Conservation (phyloP, 2,329 filamentous ascomycete species). For the Fusarium newnesense region DNA sequence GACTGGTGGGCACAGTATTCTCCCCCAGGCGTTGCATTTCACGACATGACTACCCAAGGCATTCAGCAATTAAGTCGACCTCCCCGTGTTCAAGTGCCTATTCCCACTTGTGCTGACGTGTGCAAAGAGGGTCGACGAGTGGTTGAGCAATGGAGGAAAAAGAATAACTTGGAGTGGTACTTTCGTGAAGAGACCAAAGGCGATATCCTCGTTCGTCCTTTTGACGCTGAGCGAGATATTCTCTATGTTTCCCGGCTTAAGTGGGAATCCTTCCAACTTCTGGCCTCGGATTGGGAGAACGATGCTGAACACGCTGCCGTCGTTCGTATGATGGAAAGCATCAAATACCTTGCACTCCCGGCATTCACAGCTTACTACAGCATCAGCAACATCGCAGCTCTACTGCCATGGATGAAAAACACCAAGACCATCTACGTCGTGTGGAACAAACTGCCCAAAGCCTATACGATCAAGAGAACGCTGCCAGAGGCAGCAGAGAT, state of each 20-base stretch:
- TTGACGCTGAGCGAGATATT: slow-evolving; percentile 21
- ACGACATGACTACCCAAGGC: not conserved
- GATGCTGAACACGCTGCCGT: not conserved
- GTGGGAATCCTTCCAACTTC: slow-evolving; percentile 33
- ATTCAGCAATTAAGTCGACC: not conserved
- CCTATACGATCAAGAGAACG: not conserved
- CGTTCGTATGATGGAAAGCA: slow-evolving; percentile 4
- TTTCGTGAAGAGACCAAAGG: slow-evolving; percentile 16
- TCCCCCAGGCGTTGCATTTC: not conserved
- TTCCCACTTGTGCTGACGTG: slow-evolving; percentile 26
- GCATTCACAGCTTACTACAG: slow-evolving; percentile 44
- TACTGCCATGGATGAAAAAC: slow-evolving; percentile 28
- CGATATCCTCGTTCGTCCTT: slow-evolving; percentile 25
- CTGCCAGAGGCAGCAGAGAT: not conserved
- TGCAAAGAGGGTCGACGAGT: slow-evolving; percentile 39
- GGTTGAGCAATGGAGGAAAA: slow-evolving; percentile 27
- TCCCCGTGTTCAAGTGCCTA: slow-evolving; percentile 26
- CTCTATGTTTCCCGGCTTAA: slow-evolving; percentile 31
- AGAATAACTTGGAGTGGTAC: not conserved
- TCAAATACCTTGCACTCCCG: slow-evolving; percentile 41
- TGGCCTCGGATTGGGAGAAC: not conserved
- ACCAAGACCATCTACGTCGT: slow-evolving; percentile 36
- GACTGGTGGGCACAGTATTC: slow-evolving; percentile 24
- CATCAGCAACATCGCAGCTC: slow-evolving; percentile 16
- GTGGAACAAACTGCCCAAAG: slow-evolving; percentile 37